phyloP scores from a whole-genome alignment of 2,329 filamentous ascomycete species.

The Fusarium dimerum region DNA sequence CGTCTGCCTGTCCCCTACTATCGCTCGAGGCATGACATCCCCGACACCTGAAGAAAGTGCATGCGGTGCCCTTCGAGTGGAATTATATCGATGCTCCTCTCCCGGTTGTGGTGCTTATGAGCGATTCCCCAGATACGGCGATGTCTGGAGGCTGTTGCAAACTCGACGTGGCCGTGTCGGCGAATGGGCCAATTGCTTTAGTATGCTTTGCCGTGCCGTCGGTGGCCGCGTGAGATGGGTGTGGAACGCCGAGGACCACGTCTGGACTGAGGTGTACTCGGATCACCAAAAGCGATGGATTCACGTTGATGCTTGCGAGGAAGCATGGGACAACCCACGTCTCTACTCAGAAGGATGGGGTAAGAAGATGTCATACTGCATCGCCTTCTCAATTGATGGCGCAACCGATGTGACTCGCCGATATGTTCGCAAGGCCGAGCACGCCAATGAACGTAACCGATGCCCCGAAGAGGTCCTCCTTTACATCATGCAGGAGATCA shows the following conservation, averaged over 20 bases:
- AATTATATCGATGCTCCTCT: conserved; percentile 85
- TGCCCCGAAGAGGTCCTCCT: conserved; percentile 88
- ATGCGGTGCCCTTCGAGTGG: conserved; percentile 82
- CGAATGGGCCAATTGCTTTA: conserved; percentile 99
- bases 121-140: conserved; percentile 90
- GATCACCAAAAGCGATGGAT: conserved; percentile 92
- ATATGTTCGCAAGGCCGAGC: conserved; percentile 71
- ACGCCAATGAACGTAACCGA: conserved; percentile 72
- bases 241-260: conserved; percentile 96
- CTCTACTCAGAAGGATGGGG: conserved; percentile 95
- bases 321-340: conserved; percentile 90
- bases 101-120: conserved; percentile 75
- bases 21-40: conserved; percentile 78
- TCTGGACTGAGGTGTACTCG: conserved; percentile 98
- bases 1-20: conserved; percentile 78
- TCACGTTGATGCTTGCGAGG: conserved; percentile 95
- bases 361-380: conserved; percentile 95
- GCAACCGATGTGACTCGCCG: conserved; percentile 66
- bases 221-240: conserved; percentile 93
- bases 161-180: conserved; percentile 84
- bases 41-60: conserved; percentile 88
- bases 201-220: conserved; percentile 93
- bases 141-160: conserved; percentile 90
- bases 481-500: conserved; percentile 91
- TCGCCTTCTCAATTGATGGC: conserved; percentile 92